Percentiles rank a stretch among this genome's conserved stretches.
Evolutionary conservation across 495 filamentous ascomycete species (phyloP).

Genomic region (Schizothecium vesticola): DNA sequence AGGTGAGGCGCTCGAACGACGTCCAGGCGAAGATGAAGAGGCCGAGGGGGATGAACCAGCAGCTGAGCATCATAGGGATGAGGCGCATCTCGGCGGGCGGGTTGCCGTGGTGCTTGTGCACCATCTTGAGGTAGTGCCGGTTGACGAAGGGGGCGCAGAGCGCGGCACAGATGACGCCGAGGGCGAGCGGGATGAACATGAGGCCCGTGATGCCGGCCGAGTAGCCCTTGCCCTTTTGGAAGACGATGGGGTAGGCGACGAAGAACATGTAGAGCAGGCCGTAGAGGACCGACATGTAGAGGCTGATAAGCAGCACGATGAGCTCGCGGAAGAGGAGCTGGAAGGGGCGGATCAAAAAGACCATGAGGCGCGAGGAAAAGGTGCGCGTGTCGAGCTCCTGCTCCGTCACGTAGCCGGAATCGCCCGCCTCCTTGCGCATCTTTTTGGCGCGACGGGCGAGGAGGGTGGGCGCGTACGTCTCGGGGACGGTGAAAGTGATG

Average conservation of each 20-base stretch:
- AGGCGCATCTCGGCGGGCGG: conserved; percentile 72
- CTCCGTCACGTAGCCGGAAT: conserved; percentile 61
- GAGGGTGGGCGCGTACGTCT: conserved; percentile 72
- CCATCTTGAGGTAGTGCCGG: conserved; percentile 64
- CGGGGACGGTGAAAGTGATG: conserved; percentile 75
- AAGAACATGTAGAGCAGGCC: conserved; percentile 82
- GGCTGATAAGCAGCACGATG: conserved; percentile 69
- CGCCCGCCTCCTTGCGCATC: conserved; percentile 60
- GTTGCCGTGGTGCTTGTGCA: conserved; percentile 53
- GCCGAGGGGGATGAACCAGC: conserved; percentile 72
- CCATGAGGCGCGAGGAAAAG: conserved; percentile 53
- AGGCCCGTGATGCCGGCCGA: conserved; percentile 65
- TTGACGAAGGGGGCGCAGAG: conserved; percentile 66
- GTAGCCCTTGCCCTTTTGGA: conserved; percentile 67
- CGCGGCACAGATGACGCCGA: conserved; percentile 61
- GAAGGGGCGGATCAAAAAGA: conserved; percentile 72
- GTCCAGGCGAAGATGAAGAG: conserved; percentile 85
- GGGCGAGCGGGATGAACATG: conserved; percentile 73
- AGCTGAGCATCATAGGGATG: conserved; percentile 79
- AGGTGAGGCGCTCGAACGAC: conserved; percentile 58
- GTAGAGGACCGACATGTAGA: conserved; percentile 78
- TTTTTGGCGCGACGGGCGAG: conserved; percentile 60
- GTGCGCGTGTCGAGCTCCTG: conserved; percentile 65
- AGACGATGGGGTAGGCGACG: conserved; percentile 75
- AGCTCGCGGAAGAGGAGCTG: conserved; percentile 73